Base-by-base conservation (phyloP, 805 yeast genomes). In the Metschnikowia continentalis region DNA sequence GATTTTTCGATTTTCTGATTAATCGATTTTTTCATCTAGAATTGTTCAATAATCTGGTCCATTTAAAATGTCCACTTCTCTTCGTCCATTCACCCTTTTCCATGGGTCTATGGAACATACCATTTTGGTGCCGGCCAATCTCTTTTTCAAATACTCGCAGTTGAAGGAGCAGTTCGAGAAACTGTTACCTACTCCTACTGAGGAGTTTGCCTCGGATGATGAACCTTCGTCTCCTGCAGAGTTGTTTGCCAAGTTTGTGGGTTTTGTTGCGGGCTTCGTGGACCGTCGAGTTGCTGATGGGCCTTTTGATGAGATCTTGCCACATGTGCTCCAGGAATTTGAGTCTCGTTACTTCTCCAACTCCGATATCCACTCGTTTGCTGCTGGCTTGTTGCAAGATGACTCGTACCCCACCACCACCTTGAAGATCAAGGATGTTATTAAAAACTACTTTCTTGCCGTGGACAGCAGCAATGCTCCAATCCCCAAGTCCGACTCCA, bases 91-190 rank as follows among this genome's bases (percentile, higher is more conserved):
- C 66, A 84, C 84, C 49, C 78, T 94, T 61, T 72, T 84, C 52
- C 96, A 90, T 65, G 97, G 97, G 52, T 74, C 88, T 17, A 81
- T 92, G 51, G 98, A 92, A 75, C 90, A 90, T 68, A 86, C 92
- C 19, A 75, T 92, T 48, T 78, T 91, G 62, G 90, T 94, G 50
- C 96, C 98, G 46, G 83, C 94, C 37, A 80, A 83, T 50, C 77
- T 84, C 49, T 86, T 88, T 65, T 81, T 90, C 62, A 81, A 84
- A 62, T 88, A 88, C 65, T 85, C 92, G 53, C 96, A 91, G 71
- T 79, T 94, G 61, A 87, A 88, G 62, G 91, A 90, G 58, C 95
- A 86, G 70, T 94, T 92, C 68, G 75, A 73, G 63, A 87, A 88
- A 65, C 72, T 83, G 19, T 80, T 94, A 58, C 92, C 95, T 7